Evolutionary conservation across 768 basidiomycete genomes (phyloP).

Genomic region (Tricholoma flavovirens): DNA sequence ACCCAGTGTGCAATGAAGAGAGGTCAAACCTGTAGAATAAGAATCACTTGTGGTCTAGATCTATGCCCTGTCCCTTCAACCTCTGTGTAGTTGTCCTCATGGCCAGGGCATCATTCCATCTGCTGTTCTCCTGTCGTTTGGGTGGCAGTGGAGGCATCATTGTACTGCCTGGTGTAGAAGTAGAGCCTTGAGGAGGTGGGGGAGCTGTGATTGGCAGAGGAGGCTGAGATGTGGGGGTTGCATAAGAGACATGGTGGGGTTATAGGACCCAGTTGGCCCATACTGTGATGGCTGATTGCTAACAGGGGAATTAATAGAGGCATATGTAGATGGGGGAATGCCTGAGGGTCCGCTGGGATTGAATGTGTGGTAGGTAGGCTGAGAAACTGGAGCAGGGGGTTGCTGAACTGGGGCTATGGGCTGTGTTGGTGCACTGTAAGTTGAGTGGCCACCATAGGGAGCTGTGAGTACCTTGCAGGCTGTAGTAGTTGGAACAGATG

Average conservation of each 20-base stretch:
- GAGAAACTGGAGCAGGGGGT: constrained; percentile 4
- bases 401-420: constrained; percentile 15
- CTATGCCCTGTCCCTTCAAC: no score
- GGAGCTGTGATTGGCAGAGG: constrained; percentile 33
- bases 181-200: constrained; percentile 39
- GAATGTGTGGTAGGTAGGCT: constrained; percentile 8
- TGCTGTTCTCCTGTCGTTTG: constrained; percentile 60
- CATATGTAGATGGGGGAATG: constrained; percentile 14
- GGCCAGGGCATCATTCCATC: constrained; percentile 89
- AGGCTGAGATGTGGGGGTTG: constrained; percentile 37
- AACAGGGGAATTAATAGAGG: constrained; percentile 19
- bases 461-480: constrained; percentile 11
- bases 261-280: constrained; percentile 19
- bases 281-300: constrained; percentile 22
- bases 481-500: constrained; percentile 12
- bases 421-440: constrained; percentile 12
- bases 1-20: no score
- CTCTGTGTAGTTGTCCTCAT: no score
- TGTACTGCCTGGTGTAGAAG: constrained; percentile 20
- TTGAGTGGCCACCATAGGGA: constrained; percentile 19
- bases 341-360: constrained; percentile 6
- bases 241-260: constrained; percentile 22
- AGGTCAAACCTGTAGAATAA: no score
- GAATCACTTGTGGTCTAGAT: no score
- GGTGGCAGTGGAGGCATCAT: constrained; percentile 44